These are phyloP conservation scores for Spencermartinsiella europaea DNA, from an alignment of 805 yeast species.

Conservation along the genomic window DNA sequence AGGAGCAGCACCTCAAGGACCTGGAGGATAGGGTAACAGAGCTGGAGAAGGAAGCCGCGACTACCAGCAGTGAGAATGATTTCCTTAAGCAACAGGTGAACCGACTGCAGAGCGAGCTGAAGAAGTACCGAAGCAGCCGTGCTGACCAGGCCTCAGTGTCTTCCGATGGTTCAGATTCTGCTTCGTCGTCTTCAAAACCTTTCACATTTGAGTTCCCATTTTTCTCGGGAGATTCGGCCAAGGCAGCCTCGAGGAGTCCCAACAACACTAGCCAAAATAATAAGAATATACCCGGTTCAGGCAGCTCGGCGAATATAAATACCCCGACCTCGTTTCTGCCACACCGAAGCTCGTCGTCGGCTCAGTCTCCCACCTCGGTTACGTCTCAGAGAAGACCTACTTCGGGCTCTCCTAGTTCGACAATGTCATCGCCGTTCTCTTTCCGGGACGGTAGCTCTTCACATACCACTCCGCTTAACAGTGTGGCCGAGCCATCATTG, in stretches of 20 bases:
- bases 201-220: slow-evolving; percentile 56
- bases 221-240: slow-evolving; percentile 25
- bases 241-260: too few relatives aligned
- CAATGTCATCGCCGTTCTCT: neutral
- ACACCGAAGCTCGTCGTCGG: neutral
- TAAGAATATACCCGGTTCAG: too few relatives aligned
- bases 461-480: neutral
- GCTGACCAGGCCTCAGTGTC: neutral
- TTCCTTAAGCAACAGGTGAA: slow-evolving; percentile 72
- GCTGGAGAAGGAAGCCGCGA: slow-evolving; percentile 67
- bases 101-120: slow-evolving; percentile 64
- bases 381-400: neutral
- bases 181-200: slow-evolving; percentile 13
- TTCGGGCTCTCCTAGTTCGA: slow-evolving; percentile 1
- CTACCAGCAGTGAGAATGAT: slow-evolving; percentile 66
- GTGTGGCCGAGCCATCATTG: neutral
- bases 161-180: neutral
- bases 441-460: neutral
- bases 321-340: too few relatives aligned
- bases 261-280: too few relatives aligned
- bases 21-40: slow-evolving; percentile 70
- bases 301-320: too few relatives aligned
- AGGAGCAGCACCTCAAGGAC: slow-evolving; percentile 80
- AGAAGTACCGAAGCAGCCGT: slow-evolving; percentile 37
- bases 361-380: neutral